Conservation (phyloP, 768 basidiomycete species). For the Crassisporium funariophilum region DNA sequence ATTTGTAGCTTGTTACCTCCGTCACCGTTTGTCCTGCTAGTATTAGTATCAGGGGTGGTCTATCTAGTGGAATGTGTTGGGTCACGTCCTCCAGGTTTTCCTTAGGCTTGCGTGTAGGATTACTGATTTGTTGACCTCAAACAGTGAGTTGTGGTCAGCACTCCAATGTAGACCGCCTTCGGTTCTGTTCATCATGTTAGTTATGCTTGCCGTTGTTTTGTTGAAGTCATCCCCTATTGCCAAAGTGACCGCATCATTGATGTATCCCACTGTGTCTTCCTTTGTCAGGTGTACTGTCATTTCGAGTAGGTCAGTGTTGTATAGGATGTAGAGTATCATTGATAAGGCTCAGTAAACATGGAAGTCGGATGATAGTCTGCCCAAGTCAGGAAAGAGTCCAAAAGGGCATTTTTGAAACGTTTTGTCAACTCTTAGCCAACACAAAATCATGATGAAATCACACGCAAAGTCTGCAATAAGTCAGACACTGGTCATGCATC, state of each 20-base stretch:
- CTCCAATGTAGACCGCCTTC: constrained; percentile 27
- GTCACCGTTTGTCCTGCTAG: not conserved
- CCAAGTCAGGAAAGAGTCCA: no score
- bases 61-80: not conserved
- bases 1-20: constrained; percentile 8
- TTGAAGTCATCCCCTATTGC: constrained; percentile 23
- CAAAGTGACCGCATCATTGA: constrained; percentile 28
- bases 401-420: no score
- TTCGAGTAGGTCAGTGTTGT: no score
- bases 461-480: no score
- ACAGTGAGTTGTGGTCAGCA: constrained; percentile 26
- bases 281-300: constrained; percentile 3
- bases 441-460: no score
- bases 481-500: no score
- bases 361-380: no score
- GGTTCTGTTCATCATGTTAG: constrained; percentile 26
- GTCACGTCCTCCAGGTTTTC: not conserved
- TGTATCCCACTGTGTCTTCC: constrained; percentile 18
- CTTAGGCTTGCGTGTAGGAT: constrained; percentile 22
- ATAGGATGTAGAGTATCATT: constrained; percentile 20
- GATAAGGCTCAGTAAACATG: no score
- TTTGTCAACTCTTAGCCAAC: no score
- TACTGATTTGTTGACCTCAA: constrained; percentile 3
- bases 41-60: not conserved
- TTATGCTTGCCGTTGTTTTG: constrained; percentile 17